These are phyloP conservation scores for Austroboletus niveus DNA, from an alignment of 1,284 basidiomycete species.

Conservation along the genomic window DNA sequence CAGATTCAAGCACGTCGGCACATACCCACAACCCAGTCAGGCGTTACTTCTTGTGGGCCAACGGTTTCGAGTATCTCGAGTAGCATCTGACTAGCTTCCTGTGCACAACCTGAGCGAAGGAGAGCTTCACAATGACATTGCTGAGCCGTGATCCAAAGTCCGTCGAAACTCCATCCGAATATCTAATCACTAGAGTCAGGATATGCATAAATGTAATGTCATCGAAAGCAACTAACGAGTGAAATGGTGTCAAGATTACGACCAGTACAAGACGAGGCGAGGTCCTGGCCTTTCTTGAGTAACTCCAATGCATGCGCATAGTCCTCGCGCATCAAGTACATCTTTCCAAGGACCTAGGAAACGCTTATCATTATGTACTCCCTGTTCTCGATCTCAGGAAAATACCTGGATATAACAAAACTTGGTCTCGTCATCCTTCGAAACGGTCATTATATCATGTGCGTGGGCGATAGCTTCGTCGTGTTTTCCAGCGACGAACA, in stretches of 20 bases:
- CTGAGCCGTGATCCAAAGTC: neutral
- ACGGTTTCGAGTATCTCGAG: neutral
- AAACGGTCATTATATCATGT: neutral
- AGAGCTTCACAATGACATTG: conserved; percentile 1
- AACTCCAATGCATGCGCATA: neutral
- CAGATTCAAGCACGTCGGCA: neutral
- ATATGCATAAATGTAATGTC: neutral
- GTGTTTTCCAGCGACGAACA: neutral
- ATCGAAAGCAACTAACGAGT: neutral
- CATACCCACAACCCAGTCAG: neutral
- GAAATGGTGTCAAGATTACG: neutral
- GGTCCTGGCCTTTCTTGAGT: neutral
- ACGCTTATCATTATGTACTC: neutral
- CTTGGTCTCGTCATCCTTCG: neutral
- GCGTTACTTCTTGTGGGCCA: neutral
- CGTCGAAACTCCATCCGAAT: neutral
- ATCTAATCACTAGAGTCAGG: neutral
- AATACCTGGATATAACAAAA: conserved; percentile 5
- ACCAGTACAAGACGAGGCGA: neutral
- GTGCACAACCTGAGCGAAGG: neutral
- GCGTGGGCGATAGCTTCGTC: conserved; percentile 1
- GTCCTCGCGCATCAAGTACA: neutral
- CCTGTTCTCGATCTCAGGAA: neutral
- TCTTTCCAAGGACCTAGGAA: neutral
- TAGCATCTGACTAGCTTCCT: neutral